Conservation (phyloP, 345 rosid species). For the Hibiscus trionum region DNA sequence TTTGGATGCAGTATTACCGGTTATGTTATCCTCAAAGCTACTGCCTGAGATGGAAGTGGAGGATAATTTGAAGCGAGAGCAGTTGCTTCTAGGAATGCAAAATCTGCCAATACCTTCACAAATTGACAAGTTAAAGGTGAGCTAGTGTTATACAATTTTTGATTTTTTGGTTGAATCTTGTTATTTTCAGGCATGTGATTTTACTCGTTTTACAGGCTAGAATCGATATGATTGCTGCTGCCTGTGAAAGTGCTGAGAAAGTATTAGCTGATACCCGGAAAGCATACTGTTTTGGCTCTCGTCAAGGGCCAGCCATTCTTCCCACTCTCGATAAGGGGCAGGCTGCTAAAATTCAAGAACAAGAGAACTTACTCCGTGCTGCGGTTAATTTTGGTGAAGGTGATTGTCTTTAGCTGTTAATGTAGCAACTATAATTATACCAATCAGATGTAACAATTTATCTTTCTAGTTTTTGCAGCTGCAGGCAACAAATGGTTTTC, state of each 20-base stretch:
- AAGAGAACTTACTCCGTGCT: slow-evolving; percentile 64
- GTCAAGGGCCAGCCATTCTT: slow-evolving; percentile 76
- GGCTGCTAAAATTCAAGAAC: slow-evolving; percentile 87
- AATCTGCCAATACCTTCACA: slow-evolving; percentile 55
- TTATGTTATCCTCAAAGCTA: slow-evolving; percentile 89
- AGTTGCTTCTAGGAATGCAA: slow-evolving; percentile 83
- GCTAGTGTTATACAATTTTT: background rate
- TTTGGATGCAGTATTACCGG: slow-evolving; percentile 64
- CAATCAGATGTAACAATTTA: background rate
- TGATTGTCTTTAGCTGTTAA: slow-evolving; percentile 17
- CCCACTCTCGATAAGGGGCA: slow-evolving; percentile 81
- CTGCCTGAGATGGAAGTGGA: slow-evolving; percentile 93
- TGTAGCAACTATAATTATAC: background rate
- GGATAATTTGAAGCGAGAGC: slow-evolving; percentile 76
- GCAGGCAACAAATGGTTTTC: background rate
- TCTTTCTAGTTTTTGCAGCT: too few relatives aligned
- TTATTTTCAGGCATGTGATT: slow-evolving; percentile 4
- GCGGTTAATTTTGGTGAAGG: slow-evolving; percentile 81
- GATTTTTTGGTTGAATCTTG: background rate
- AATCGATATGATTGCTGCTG: slow-evolving; percentile 80
- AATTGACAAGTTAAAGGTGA: slow-evolving; percentile 74
- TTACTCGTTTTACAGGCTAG: slow-evolving; percentile 47
- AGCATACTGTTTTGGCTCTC: slow-evolving; percentile 73
- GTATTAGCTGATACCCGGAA: slow-evolving; percentile 80
- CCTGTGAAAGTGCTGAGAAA: slow-evolving; percentile 89